Base-by-base conservation (phyloP, 1,139 yeast species). In the Lodderomyces parapsilosis region DNA sequence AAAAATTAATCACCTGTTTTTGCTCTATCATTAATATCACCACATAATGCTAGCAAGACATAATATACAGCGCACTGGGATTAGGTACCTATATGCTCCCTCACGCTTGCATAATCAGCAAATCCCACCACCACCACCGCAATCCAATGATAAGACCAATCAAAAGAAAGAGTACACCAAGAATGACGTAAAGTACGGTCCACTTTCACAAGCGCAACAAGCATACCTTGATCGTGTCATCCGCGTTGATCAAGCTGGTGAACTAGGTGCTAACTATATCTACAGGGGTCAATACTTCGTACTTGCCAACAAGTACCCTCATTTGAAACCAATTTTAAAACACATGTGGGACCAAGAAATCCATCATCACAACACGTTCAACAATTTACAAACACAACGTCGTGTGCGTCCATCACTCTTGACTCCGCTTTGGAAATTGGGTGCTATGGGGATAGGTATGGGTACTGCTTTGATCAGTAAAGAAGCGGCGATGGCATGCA, bases 301-400 rank as follows among this genome's bases (percentile, higher is more conserved):
- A 2, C 72, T 93, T 44, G 80, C 87, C 11, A 74, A 74, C 47
- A 84, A 81, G 48, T 74, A 78, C 49, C 88, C 96, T 2, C 88
- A 85, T 50, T 65, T 86, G 46, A 81, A 78, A 56, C 86, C 86
- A 0, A 73, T 90, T 10, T 71, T 93, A 56, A 79, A 83, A 56
- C 98, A 93, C 61, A 93, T 93, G 99, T 91, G 99, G 98, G 96
- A 90, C 36, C 98, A 93, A 62, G 99, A 93, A 57, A 72, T 91
- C 35, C 88, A 84, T 54, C 99, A 93, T 57, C 96, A 90, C 59
- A 68, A 78, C 47, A 86, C 96, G 0, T 93, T 93, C 67, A 87
- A 94, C 59, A 63, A 73, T 3, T 66, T 91, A 32, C 98, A 93
- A 59, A 70, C 79, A 0, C 74, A 78, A 48, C 82, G 88, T 51